Conservation (phyloP, 805 yeast genomes). For the Candida peoriensis region DNA sequence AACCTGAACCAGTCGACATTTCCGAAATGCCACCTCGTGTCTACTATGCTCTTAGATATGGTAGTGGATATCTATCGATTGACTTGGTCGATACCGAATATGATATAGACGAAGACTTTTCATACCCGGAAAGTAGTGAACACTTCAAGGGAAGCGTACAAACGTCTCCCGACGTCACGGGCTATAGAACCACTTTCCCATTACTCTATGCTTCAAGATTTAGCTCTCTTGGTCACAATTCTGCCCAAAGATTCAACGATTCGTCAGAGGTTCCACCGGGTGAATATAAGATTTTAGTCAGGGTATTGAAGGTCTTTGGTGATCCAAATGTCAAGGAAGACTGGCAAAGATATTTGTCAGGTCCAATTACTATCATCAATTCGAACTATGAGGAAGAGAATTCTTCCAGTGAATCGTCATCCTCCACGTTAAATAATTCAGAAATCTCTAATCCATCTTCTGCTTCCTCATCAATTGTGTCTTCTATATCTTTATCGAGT, state of each 20-base stretch:
- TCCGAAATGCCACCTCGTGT: constrained; percentile 4
- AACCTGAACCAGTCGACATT: not conserved
- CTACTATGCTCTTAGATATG: constrained; percentile 7
- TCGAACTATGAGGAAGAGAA: not conserved
- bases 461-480: constrained; percentile 1
- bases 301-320: constrained; percentile 11
- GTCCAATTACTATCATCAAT: constrained; percentile 6
- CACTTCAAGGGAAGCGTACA: constrained; percentile 5
- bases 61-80: constrained; percentile 8
- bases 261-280: constrained; percentile 8
- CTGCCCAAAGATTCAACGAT: constrained; percentile 1
- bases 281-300: constrained; percentile 8
- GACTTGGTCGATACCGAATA: constrained; percentile 14
- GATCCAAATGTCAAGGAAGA: constrained; percentile 4
- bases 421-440: no score
- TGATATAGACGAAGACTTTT: constrained; percentile 3
- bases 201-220: constrained; percentile 1
- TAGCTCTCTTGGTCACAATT: constrained; percentile 1
- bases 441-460: no score
- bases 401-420: constrained; percentile 1
- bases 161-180: constrained; percentile 3
- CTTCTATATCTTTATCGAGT: constrained; percentile 33
- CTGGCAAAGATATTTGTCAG: constrained; percentile 9
- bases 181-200: constrained; percentile 4
- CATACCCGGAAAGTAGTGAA: constrained; percentile 8